These are phyloP conservation scores for Carallia pectinifolia DNA, from an alignment of 345 rosid genomes.

Conservation along the genomic window DNA sequence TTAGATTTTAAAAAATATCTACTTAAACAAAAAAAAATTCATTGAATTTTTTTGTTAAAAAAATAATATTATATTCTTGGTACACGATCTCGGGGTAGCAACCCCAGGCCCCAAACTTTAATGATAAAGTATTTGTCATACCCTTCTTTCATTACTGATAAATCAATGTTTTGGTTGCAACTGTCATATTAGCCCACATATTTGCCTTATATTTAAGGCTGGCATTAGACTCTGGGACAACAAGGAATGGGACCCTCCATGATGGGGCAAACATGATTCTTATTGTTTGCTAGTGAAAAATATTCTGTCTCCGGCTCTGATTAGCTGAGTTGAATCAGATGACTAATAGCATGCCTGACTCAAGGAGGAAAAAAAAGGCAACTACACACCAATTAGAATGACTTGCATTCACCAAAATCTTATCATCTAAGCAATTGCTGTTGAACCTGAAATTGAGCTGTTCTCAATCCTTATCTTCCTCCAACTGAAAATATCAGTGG, in stretches of 20 bases:
- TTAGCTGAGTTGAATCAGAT: too few species aligned
- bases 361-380: too few species aligned
- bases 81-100: too few species aligned
- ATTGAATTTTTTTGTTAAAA: too few species aligned
- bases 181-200: neutral
- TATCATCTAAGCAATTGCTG: slow-evolving; percentile 13
- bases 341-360: too few species aligned
- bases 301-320: too few species aligned
- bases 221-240: slow-evolving; percentile 12
- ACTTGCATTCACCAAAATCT: neutral
- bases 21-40: too few species aligned
- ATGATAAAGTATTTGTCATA: too few species aligned
- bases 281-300: too few species aligned
- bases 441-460: slow-evolving; percentile 11
- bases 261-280: neutral
- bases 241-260: slow-evolving; percentile 22
- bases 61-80: too few species aligned
- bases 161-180: neutral
- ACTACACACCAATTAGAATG: slow-evolving; percentile 12
- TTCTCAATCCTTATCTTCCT: slow-evolving; percentile 20
- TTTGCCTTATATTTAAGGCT: neutral
- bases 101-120: too few species aligned
- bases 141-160: neutral
- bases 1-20: too few species aligned
- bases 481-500: slow-evolving; percentile 5